Evolutionary conservation across 345 rosid species (phyloP).

Genomic region (Carallia brachiata): DNA sequence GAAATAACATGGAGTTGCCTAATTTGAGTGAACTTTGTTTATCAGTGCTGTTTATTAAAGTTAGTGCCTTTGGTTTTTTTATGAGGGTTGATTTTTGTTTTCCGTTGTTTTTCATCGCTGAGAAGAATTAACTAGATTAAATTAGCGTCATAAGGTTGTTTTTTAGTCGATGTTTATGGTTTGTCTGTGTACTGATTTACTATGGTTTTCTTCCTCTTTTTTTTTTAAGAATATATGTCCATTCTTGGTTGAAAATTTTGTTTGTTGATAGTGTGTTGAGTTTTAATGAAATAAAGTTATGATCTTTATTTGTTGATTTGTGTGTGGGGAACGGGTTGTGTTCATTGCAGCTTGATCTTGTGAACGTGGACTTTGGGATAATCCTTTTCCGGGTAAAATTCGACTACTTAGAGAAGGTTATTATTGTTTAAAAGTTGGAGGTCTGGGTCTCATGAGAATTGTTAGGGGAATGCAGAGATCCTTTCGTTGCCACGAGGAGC

Average conservation of each 20-base stretch:
- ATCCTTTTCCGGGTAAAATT: slow-evolving; percentile 43
- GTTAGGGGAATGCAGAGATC: slow-evolving; percentile 98
- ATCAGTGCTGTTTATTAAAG: too few relatives aligned
- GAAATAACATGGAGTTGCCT: too few relatives aligned
- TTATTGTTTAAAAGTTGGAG: slow-evolving; percentile 61
- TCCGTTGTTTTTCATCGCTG: too few relatives aligned
- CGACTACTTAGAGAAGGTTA: slow-evolving; percentile 52
- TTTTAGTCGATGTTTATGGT: background rate
- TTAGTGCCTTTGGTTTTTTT: too few relatives aligned
- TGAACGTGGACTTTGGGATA: slow-evolving; percentile 42
- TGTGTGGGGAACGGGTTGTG: slow-evolving; percentile 35
- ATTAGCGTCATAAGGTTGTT: slow-evolving; percentile 11
- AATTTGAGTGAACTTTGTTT: too few relatives aligned
- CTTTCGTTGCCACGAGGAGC: slow-evolving; percentile 54
- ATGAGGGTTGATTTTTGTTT: too few relatives aligned
- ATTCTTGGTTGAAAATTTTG: background rate
- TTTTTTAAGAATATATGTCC: slow-evolving; percentile 11
- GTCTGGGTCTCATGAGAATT: slow-evolving; percentile 89
- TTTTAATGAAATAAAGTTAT: slow-evolving; percentile 4
- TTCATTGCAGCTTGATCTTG: slow-evolving; percentile 52
- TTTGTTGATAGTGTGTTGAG: slow-evolving; percentile 4
- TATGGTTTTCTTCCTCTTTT: slow-evolving; percentile 1
- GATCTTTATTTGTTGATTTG: slow-evolving; percentile 24
- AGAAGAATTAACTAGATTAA: background rate
- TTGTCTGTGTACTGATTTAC: background rate